Evolutionary conservation across 768 basidiomycete genomes (phyloP).

Genomic region (Collybia sordida): DNA sequence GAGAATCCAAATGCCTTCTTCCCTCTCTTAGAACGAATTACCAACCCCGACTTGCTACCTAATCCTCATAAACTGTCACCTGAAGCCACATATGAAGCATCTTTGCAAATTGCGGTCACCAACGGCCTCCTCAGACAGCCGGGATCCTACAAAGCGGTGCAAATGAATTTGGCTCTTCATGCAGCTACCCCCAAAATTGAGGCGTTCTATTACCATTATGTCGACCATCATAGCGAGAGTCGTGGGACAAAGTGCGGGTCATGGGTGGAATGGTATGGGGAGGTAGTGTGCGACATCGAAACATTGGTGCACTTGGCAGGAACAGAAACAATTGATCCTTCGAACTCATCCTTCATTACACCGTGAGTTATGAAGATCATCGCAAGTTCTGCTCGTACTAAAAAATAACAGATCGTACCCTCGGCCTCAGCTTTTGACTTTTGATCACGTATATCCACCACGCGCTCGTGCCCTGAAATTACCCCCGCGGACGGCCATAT

Average conservation of each 20-base stretch:
- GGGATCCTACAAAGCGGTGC: slow-evolving; percentile 53
- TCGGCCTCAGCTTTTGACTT: slow-evolving; percentile 56
- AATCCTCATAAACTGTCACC: slow-evolving; percentile 35
- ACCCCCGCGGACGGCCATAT: slow-evolving; percentile 65
- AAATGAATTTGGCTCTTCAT: slow-evolving; percentile 77
- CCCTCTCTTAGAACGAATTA: slow-evolving; percentile 66
- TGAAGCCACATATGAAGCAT: slow-evolving; percentile 53
- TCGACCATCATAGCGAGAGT: slow-evolving; percentile 29
- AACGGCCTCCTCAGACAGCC: slow-evolving; percentile 49
- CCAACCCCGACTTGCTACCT: slow-evolving; percentile 44
- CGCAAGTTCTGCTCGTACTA: not conserved
- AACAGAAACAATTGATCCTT: slow-evolving; percentile 45
- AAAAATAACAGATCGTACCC: slow-evolving; percentile 22
- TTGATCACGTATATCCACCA: slow-evolving; percentile 74
- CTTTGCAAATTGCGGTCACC: slow-evolving; percentile 48
- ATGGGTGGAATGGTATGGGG: slow-evolving; percentile 87
- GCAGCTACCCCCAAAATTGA: slow-evolving; percentile 78
- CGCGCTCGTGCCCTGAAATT: slow-evolving; percentile 40
- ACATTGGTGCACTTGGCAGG: slow-evolving; percentile 53
- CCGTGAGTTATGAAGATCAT: slow-evolving; percentile 22
- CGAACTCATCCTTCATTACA: slow-evolving; percentile 18
- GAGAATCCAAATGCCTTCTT: slow-evolving; percentile 79
- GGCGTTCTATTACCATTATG: slow-evolving; percentile 79
- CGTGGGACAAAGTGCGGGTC: slow-evolving; percentile 50
- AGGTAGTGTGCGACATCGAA: slow-evolving; percentile 67